Percentiles rank a stretch among this genome's conserved stretches.
These are phyloP conservation scores for Cubamyces sp. DNA, from an alignment of 768 basidiomycete species.

Conservation along the genomic window DNA sequence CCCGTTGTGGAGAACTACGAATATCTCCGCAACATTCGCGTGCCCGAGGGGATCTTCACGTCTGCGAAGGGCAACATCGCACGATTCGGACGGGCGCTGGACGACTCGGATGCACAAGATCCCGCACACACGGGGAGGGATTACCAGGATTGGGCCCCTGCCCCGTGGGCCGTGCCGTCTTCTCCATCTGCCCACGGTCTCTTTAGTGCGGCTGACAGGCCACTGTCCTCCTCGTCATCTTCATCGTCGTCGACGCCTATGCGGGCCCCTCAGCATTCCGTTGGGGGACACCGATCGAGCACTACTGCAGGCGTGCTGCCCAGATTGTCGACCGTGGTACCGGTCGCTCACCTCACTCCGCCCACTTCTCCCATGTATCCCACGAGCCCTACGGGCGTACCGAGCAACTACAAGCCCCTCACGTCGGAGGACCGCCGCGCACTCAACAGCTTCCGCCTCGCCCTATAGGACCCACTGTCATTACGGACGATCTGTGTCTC, in stretches of 20 bases:
- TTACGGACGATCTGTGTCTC: not conserved
- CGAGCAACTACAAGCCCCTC: slow-evolving; percentile 35
- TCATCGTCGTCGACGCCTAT: slow-evolving; percentile 21
- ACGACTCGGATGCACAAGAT: slow-evolving; percentile 32
- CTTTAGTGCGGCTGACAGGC: slow-evolving; percentile 12
- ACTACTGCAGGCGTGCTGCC: slow-evolving; percentile 27
- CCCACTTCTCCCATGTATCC: slow-evolving; percentile 27
- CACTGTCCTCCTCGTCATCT: slow-evolving; percentile 27
- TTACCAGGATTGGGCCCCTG: slow-evolving; percentile 29
- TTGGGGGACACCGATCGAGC: slow-evolving; percentile 5
- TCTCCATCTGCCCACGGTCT: slow-evolving; percentile 11
- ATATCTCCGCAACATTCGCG: slow-evolving; percentile 66
- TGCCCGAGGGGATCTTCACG: slow-evolving; percentile 73
- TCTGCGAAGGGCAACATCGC: slow-evolving; percentile 57
- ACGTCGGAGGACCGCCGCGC: slow-evolving; percentile 41
- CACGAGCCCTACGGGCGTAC: slow-evolving; percentile 22
- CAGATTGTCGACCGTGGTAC: slow-evolving; percentile 34
- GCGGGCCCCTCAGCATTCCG: slow-evolving; percentile 15
- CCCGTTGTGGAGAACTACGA: slow-evolving; percentile 78
- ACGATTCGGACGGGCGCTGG: slow-evolving; percentile 32
- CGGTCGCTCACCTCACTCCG: slow-evolving; percentile 27
- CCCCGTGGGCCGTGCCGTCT: slow-evolving; percentile 28
- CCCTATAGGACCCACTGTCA: slow-evolving; percentile 26
- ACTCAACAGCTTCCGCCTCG: slow-evolving; percentile 40
- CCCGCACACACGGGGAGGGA: slow-evolving; percentile 29